phyloP scores from a whole-genome alignment of 768 basidiomycete genomes.

The Lentinula raphanica region DNA sequence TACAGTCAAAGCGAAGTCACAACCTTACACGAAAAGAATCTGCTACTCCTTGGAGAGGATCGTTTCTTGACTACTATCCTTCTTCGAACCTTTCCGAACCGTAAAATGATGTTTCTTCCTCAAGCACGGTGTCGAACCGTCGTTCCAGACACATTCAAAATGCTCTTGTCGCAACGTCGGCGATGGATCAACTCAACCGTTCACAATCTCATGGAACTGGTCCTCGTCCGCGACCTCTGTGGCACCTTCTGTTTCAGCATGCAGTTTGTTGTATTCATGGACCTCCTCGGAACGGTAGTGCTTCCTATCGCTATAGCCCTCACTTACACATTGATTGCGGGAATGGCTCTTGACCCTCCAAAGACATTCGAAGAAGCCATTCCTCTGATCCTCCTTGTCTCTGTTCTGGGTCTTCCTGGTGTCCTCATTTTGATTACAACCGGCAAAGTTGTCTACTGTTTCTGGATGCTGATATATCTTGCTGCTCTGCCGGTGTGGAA shows the following conservation, averaged over 20 bases:
- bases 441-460: conserved; percentile 89
- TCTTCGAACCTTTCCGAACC: conserved; percentile 92
- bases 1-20: conserved; percentile 93
- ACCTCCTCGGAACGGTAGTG: conserved; percentile 85
- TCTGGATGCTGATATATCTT: conserved; percentile 98
- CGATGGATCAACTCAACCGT: conserved; percentile 99
- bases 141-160: conserved; percentile 90
- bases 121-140: conserved; percentile 94
- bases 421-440: conserved; percentile 92
- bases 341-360: conserved; percentile 77
- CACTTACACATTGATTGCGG: conserved; percentile 84
- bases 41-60: conserved; percentile 95
- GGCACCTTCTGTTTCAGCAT: conserved; percentile 99
- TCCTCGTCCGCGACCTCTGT: conserved; percentile 92
- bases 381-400: conserved; percentile 81
- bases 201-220: conserved; percentile 98
- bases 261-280: conserved; percentile 99
- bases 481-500: conserved; percentile 95
- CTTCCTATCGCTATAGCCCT: conserved; percentile 90
- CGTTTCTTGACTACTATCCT: conserved; percentile 97
- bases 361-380: conserved; percentile 87
- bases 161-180: conserved; percentile 92
- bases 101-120: conserved; percentile 99
- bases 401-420: conserved; percentile 91
- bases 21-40: conserved; percentile 96